Evolutionary conservation across 805 yeast genomes (phyloP).

Genomic region (Lachancea fermentati): DNA sequence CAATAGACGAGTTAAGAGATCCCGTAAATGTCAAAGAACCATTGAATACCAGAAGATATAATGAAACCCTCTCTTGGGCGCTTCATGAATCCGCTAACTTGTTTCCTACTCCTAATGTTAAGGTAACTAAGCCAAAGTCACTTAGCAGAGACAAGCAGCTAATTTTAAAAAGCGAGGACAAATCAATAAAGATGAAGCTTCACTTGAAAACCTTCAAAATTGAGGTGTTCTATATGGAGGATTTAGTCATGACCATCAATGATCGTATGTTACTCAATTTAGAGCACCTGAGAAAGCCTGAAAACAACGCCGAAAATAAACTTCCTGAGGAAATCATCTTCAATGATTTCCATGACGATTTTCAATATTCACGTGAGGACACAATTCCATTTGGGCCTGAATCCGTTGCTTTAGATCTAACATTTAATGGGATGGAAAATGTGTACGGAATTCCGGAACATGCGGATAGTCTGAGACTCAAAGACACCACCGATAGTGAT

Average conservation of each 20-base stretch:
- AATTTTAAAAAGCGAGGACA: slow-evolving; percentile 3
- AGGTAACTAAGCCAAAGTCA: slow-evolving; percentile 1
- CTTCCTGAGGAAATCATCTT: slow-evolving; percentile 56
- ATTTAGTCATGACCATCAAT: slow-evolving; percentile 53
- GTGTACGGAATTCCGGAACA: slow-evolving; percentile 98
- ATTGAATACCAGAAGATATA: slow-evolving; percentile 47
- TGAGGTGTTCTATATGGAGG: slow-evolving; percentile 40
- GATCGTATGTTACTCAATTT: slow-evolving; percentile 64
- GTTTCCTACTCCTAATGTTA: neutral
- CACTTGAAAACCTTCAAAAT: slow-evolving; percentile 45
- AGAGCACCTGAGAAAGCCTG: slow-evolving; percentile 68
- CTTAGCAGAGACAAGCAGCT: slow-evolving; percentile 2
- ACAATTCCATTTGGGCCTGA: slow-evolving; percentile 80
- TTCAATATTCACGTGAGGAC: slow-evolving; percentile 62
- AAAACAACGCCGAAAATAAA: slow-evolving; percentile 38
- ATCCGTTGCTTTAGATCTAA: slow-evolving; percentile 73
- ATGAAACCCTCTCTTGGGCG: slow-evolving; percentile 56
- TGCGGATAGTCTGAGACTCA: slow-evolving; percentile 70
- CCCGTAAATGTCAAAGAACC: slow-evolving; percentile 19
- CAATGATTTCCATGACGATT: slow-evolving; percentile 66
- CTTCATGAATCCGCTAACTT: slow-evolving; percentile 29
- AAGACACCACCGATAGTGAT: slow-evolving; percentile 55
- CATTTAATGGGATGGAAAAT: slow-evolving; percentile 52
- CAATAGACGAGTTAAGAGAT: slow-evolving; percentile 57
- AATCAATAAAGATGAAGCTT: slow-evolving; percentile 40